Evolutionary conservation across 2,329 filamentous ascomycete species (phyloP).

Genomic region (Talaromyces rugulosus): DNA sequence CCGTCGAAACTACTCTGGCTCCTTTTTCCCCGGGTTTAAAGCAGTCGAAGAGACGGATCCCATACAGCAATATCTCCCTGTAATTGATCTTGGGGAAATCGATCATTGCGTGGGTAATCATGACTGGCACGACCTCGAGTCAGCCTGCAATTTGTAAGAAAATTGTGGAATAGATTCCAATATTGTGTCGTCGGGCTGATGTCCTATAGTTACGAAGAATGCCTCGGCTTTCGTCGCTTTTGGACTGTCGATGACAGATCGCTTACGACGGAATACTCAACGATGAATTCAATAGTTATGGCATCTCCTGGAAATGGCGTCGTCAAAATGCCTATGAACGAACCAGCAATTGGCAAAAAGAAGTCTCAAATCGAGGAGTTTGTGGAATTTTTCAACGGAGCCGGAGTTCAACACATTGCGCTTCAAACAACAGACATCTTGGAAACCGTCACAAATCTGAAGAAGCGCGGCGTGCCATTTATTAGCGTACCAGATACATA

Average conservation of each 20-base stretch:
- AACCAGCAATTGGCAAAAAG: conserved; percentile 79
- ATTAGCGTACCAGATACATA: conserved; percentile 79
- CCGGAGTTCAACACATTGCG: conserved; percentile 87
- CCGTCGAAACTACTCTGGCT: conserved; percentile 61
- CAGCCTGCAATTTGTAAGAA: conserved; percentile 50
- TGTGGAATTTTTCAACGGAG: conserved; percentile 77
- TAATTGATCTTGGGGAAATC: conserved; percentile 67
- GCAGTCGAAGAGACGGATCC: conserved; percentile 45
- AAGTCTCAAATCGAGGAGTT: conserved; percentile 84
- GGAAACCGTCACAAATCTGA: conserved; percentile 64
- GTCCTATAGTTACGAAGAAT: conserved; percentile 66
- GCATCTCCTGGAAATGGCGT: conserved; percentile 71
- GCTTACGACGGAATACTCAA: conserved; percentile 85
- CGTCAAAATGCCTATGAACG: conserved; percentile 97
- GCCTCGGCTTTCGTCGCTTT: conserved; percentile 87
- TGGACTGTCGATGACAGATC: conserved; percentile 89
- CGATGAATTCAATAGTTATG: conserved; percentile 58
- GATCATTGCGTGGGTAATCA: conserved; percentile 97
- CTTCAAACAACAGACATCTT: conserved; percentile 77
- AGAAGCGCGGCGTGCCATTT: conserved; percentile 78
- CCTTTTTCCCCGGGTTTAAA: conserved; percentile 75
- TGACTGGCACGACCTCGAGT: conserved; percentile 76
- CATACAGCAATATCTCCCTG: conserved; percentile 49
- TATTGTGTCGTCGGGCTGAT: not conserved
- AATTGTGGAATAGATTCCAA: not conserved